Base-by-base conservation (phyloP, 345 rosid species). In the Melastoma malabathricum region DNA sequence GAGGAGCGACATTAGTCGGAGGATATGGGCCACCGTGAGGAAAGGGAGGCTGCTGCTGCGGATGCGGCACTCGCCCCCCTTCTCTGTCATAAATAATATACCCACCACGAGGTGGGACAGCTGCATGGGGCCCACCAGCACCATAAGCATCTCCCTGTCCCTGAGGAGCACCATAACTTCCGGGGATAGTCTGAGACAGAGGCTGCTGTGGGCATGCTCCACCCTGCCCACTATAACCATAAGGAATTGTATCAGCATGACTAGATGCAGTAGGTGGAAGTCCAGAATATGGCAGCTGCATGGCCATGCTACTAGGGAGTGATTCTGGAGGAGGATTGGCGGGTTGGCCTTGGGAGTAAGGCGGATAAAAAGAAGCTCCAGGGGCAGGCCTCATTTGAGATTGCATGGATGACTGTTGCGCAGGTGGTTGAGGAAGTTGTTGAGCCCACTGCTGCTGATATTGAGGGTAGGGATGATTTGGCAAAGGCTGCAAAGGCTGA, bases 1-100 rank as follows among this genome's bases (percentile, higher is more conserved):
- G 96, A 51, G 55, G 77, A 18, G 79, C 47, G 17, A 51, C 56
- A 58, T 64, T 73, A 44, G 69, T 47, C 44, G 72, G 71, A 27
- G 78, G 75, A 53, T 81, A 81, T 58, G 78, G 86, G 41, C 41
- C 41, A 65, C 89, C 83, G 55, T 76, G 95, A 1, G 83, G 66
- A 68, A 74, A 83, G 67, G 79, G 94, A 43, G 72, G 47, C 46
- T 74, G 89, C 53, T 78, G 95, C 12, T 77, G 52, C 13, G 70
- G 65, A 47, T 75, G 81, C 44, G 74, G 96, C 56, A 67, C 51
- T 71, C 93, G 69, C 8, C 73, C 79, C 12, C 74, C 73, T 46
- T 79, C 94, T 50, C 72, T 68, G 39, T 85, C 83, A 66, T 88
- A 87, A 61, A 83, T 68, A 94, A 85, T 71, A 58, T 78, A 80